Conservation (phyloP, 1,284 basidiomycete genomes). For the Papiliotrema terrestris region DNA sequence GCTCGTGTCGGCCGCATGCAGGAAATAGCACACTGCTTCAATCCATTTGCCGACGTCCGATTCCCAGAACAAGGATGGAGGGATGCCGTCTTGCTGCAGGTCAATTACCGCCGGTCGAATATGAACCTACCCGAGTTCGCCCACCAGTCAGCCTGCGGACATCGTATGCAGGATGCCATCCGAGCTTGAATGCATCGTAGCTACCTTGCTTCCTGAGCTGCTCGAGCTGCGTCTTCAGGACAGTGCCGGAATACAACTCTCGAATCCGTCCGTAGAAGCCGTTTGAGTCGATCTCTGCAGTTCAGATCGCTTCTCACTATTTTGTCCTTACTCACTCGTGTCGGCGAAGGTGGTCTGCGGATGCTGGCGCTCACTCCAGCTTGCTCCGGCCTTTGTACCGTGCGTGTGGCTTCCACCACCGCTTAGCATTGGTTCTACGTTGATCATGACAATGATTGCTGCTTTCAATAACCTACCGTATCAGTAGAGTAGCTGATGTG, state of each 20-base stretch:
- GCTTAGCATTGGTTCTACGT: too few relatives aligned
- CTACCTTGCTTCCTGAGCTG: conserved; percentile 34
- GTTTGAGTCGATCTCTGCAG: conserved; percentile 14
- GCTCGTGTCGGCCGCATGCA: conserved; percentile 11
- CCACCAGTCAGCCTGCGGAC: conserved; percentile 21
- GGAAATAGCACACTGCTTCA: conserved; percentile 35
- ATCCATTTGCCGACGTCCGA: conserved; percentile 38
- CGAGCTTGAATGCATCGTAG: conserved; percentile 34
- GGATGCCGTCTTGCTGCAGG: conserved; percentile 21
- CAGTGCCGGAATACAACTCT: conserved; percentile 21
- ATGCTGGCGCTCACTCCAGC: too few relatives aligned
- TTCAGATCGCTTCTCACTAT: too few relatives aligned
- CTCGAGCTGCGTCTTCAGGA: conserved; percentile 36
- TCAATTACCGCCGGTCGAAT: neutral
- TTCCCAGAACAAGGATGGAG: conserved; percentile 36
- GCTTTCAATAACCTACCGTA: too few relatives aligned
- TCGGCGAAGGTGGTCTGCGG: too few relatives aligned
- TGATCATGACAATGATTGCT: too few relatives aligned
- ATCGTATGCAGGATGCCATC: conserved; percentile 33
- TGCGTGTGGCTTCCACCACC: too few relatives aligned
- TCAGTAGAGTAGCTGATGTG: too few relatives aligned
- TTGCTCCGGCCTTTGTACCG: too few relatives aligned
- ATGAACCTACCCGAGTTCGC: conserved; percentile 14
- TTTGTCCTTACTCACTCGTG: too few relatives aligned
- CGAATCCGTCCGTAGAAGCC: conserved; percentile 33